Evolutionary conservation across 306 rosid genomes (phyloP).

Genomic region (Ormosia semicastrata): DNA sequence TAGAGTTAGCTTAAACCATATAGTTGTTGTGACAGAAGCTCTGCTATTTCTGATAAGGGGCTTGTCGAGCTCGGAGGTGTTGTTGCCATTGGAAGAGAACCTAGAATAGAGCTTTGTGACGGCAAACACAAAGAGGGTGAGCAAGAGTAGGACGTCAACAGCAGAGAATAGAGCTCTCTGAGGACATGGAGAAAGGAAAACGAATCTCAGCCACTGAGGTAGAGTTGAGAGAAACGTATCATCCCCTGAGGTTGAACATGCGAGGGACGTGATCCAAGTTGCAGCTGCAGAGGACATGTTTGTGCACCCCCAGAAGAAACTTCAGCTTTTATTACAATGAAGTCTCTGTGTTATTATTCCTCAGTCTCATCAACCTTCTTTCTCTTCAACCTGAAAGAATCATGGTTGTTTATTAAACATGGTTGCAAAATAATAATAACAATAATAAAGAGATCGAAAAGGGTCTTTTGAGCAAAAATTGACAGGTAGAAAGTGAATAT

Average conservation of each 20-base stretch:
- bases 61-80: constrained; percentile 42
- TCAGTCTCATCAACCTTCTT: not conserved
- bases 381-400: constrained; percentile 18
- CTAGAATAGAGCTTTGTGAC: constrained; percentile 51
- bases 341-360: not conserved
- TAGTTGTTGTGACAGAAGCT: constrained; percentile 33
- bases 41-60: constrained; percentile 43
- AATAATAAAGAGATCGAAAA: not conserved
- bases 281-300: constrained; percentile 47
- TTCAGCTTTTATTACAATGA: not conserved
- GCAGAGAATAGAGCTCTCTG: constrained; percentile 71
- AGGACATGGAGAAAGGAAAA: constrained; percentile 83
- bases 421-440: not conserved
- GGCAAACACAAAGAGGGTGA: constrained; percentile 50
- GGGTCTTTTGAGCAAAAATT: not conserved
- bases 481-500: not conserved
- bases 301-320: not conserved
- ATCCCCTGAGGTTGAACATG: constrained; percentile 57
- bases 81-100: constrained; percentile 36
- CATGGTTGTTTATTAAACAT: not conserved
- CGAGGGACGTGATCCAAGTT: constrained; percentile 54
- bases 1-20: constrained; percentile 64
- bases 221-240: constrained; percentile 31
- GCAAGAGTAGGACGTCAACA: constrained; percentile 49
- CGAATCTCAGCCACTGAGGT: constrained; percentile 64